Conservation (phyloP, 306 rosid species). For the Quercus mongolica region DNA sequence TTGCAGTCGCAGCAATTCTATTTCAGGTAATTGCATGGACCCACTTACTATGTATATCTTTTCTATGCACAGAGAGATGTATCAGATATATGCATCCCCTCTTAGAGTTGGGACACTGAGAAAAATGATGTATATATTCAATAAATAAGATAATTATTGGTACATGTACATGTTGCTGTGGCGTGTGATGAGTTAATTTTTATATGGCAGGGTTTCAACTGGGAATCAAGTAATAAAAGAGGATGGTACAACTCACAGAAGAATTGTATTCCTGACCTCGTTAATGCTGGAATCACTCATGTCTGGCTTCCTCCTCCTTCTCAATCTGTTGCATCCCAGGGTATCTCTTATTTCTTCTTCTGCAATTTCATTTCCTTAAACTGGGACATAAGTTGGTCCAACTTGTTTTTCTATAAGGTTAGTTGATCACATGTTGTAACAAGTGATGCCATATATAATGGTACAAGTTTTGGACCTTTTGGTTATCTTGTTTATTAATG, state of each 20-base stretch:
- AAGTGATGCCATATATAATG: background rate
- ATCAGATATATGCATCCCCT: no score
- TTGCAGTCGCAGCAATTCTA: slow-evolving; percentile 44
- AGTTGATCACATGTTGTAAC: background rate
- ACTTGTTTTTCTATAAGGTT: background rate
- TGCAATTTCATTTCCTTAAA: background rate
- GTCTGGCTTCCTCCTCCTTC: slow-evolving; percentile 96
- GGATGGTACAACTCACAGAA: slow-evolving; percentile 72
- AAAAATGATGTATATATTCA: no score
- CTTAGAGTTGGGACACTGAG: no score
- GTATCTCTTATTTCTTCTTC: slow-evolving; percentile 12
- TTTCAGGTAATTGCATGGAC: slow-evolving; percentile 52
- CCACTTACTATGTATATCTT: background rate
- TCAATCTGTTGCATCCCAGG: slow-evolving; percentile 52
- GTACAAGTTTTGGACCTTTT: background rate
- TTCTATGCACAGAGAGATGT: background rate
- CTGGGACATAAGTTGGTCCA: background rate
- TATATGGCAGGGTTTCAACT: slow-evolving; percentile 65
- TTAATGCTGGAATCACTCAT: slow-evolving; percentile 59
- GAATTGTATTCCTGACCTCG: slow-evolving; percentile 50
- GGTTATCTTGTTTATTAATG: background rate
- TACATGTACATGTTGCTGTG: background rate
- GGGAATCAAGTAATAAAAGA: slow-evolving; percentile 71
- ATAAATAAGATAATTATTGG: background rate
- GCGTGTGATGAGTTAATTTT: background rate